Base-by-base conservation (phyloP, 23 red algal genomes). In the Pyropia yezoensis region DNA sequence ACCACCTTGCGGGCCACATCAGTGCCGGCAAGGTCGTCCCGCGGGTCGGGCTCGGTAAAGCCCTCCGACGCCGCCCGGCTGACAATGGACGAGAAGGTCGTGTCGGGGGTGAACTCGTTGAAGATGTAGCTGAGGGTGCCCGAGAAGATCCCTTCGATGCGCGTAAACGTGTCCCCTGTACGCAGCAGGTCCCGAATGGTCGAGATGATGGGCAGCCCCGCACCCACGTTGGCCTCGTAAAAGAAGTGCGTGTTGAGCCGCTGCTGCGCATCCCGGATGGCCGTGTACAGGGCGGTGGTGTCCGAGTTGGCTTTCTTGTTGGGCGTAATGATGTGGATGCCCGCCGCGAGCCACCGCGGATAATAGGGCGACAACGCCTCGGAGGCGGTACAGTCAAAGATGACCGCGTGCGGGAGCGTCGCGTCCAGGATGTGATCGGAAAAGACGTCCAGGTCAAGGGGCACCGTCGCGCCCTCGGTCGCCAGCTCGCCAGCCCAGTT, bases 141-240 rank as follows among this genome's bases (percentile, higher is more conserved):
- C 2, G 83, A 89, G 50, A 96, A 96, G 67, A 96, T 87, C 27
- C 92, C 92, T 25, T 96, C 80, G 51, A 96, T 89, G 33, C 77
- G 68, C 63, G 87, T 67, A 54, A 96, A 90, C 67, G 73, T 59
- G 77, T 96, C 92, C 18, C 92, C 92, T 3, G 92, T 96, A 4
- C 86, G 92, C 51, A 90, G 71, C 62, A 90, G 76, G 52, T 96
- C 92, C 52, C 92, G 79, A 15, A 96, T 62, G 50, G 92, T 71
- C 29, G 92, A 86, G 27, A 96, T 96, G 29, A 96, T 86, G 29
- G 92, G 92, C 33, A 96, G 70, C 9, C 92, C 92, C 12, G 92
- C 92, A 15, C 92, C 92, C 0, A 96, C 92, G 69, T 96, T 96
- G 12, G 92, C 92, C 51, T 96, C 92, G 33, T 96, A 96, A 23